A percentile compares a stretch with the other conserved stretches of the same genome.
These are phyloP conservation scores for Nematodospora anomalae DNA, from an alignment of 1,139 yeast species.

Conservation along the genomic window DNA sequence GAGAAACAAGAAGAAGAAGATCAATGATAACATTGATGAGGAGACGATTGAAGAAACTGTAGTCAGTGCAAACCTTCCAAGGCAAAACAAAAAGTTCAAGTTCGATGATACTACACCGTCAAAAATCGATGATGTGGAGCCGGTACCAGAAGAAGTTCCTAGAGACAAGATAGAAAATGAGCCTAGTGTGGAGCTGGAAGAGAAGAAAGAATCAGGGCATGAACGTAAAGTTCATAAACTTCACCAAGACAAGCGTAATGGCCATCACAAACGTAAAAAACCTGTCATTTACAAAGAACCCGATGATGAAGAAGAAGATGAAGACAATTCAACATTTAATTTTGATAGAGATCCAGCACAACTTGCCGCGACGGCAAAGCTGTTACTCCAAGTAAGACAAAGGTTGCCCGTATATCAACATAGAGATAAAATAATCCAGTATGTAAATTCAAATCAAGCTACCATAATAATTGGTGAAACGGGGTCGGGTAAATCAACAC, in stretches of 20 bases:
- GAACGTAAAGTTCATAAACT: background rate
- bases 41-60: background rate
- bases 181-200: background rate
- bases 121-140: slow-evolving; percentile 13
- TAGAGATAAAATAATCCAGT: slow-evolving; percentile 58
- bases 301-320: slow-evolving; percentile 33
- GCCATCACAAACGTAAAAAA: slow-evolving; percentile 12
- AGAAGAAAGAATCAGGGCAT: slow-evolving; percentile 1
- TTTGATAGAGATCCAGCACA: slow-evolving; percentile 12
- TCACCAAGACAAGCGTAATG: background rate
- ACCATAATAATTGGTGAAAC: slow-evolving; percentile 92
- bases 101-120: slow-evolving; percentile 21
- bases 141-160: slow-evolving; percentile 1
- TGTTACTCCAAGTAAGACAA: slow-evolving; percentile 52
- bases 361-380: slow-evolving; percentile 43
- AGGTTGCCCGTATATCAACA: slow-evolving; percentile 77
- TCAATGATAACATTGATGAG: background rate
- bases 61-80: background rate
- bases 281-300: slow-evolving; percentile 18
- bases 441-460: slow-evolving; percentile 59
- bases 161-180: slow-evolving; percentile 1
- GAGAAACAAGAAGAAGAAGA: slow-evolving; percentile 20
- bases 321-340: slow-evolving; percentile 12
- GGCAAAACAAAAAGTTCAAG: slow-evolving; percentile 28
- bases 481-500: slow-evolving; percentile 98